Base-by-base conservation (phyloP, 1,284 basidiomycete genomes). In the Fomes fomentarius region DNA sequence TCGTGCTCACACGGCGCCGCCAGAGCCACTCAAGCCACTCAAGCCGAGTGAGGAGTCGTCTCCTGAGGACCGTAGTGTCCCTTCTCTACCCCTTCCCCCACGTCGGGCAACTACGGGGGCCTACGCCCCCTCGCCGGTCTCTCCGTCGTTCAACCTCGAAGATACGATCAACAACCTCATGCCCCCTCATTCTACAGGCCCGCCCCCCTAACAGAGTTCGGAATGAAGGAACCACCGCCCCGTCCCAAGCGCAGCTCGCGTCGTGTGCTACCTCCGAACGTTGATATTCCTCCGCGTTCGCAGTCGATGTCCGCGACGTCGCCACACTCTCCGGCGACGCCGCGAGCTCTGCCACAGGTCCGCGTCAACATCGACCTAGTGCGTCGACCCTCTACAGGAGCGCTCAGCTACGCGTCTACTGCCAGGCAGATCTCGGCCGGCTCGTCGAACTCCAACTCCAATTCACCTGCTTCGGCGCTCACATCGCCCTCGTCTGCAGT, bases 341-440 rank as follows among this genome's bases (percentile, higher is more conserved):
- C 67, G 1, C 63, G 66, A 9, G 63, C 58, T 1, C 64, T 62
- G 4, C 64, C 65, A 24, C 47, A 53, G 17, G 49, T 62, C 34
- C 39, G 63, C 56, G 51, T 66, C 28, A 60, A 63, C 40, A 49
- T 63, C 6, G 50, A 59, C 52, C 39, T 63, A 26, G n/a, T 54
- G 2, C 54, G 60, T 56, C 39, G 57, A 14, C 53, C 61, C 8
- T 69, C 70, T 12, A 60, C 58, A 1, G 63, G 71, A 30, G 55
- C 62, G 17, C 61, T 61, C 28, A 75, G 72, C 54, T 66, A 73
- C 28, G 66, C 67, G 3, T 67, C 70, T 39, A 70, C 71, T 3
- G 58, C 66, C 14, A 51, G 54, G 56, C 61, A 61, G 31, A 48
- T 62, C 11, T 51, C 63, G 19, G 53, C 47, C 43, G 56, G 56